A percentile compares a stretch with the other conserved stretches of the same genome.
Evolutionary conservation across 208 protist species (phyloP).

Genomic region (Acanthamoeba culbertsoni): DNA sequence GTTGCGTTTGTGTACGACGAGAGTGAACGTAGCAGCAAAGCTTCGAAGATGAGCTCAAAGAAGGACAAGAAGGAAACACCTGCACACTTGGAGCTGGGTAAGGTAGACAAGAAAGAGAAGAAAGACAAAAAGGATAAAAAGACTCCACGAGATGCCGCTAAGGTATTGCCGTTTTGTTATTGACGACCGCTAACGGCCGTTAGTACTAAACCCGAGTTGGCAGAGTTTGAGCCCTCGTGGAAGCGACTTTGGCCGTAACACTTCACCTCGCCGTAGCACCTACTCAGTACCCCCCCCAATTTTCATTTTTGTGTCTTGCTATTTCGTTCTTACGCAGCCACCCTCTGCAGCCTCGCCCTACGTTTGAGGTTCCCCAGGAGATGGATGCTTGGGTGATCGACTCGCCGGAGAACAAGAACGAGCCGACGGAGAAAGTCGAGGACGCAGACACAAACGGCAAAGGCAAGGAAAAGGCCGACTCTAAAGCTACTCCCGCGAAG

Average conservation of each 20-base stretch:
- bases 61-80: constrained; percentile 5
- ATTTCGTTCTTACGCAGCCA: neutral
- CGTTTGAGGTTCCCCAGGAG: constrained; percentile 1
- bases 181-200: neutral
- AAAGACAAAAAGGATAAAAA: neutral
- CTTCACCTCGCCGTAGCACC: neutral
- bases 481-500: neutral
- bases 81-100: neutral
- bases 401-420: neutral
- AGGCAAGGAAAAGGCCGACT: neutral
- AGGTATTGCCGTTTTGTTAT: neutral
- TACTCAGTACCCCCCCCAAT: neutral
- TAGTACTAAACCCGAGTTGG: too few relatives aligned
- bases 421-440: neutral
- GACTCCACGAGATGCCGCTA: neutral
- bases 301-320: neutral
- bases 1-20: neutral
- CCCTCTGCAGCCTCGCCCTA: neutral
- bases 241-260: neutral
- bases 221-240: neutral
- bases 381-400: constrained; percentile 19
- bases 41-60: neutral
- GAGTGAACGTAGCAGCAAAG: neutral
- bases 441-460: neutral
- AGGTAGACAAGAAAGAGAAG: neutral